Conservation (phyloP, 2,329 filamentous ascomycete genomes). For the Colletotrichum aenigma region DNA sequence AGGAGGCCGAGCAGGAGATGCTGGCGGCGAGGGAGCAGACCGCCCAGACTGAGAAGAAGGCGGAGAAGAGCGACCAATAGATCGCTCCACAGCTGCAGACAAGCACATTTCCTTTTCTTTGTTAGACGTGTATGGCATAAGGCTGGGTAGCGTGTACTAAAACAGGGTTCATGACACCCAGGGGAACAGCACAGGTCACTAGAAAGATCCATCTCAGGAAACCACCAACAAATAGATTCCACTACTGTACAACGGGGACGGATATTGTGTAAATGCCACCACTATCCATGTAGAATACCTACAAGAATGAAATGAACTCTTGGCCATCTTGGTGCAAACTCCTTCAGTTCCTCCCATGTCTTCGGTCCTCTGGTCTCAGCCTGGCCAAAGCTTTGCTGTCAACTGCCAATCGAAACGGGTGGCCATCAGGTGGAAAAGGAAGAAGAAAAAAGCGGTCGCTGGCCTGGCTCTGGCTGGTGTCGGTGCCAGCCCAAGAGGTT, state of each 20-base stretch:
- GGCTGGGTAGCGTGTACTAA: conserved; percentile 23
- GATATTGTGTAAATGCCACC: background rate
- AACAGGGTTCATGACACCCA: conserved; percentile 19
- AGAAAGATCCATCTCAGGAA: conserved; percentile 22
- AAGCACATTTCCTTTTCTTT: conserved; percentile 24
- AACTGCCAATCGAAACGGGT: background rate
- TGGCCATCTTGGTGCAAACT: background rate
- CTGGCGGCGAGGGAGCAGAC: conserved; percentile 31
- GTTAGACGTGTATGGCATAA: conserved; percentile 22
- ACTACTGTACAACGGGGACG: conserved; percentile 18
- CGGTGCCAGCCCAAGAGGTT: background rate
- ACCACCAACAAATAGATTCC: conserved; percentile 15
- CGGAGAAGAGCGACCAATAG: conserved; percentile 44
- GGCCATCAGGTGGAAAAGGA: background rate
- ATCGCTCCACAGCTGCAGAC: conserved; percentile 15
- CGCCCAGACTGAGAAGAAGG: conserved; percentile 31
- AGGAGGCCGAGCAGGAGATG: conserved; percentile 44
- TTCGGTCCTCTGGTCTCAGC: background rate
- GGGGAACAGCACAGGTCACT: conserved; percentile 18
- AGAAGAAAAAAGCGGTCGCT: background rate
- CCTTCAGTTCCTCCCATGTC: background rate
- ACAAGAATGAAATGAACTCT: background rate
- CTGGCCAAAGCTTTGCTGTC: background rate
- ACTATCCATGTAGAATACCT: background rate
- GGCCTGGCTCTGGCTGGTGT: background rate